Conservation (phyloP, 495 filamentous ascomycete genomes). For the Hyaloscypha variabilis region DNA sequence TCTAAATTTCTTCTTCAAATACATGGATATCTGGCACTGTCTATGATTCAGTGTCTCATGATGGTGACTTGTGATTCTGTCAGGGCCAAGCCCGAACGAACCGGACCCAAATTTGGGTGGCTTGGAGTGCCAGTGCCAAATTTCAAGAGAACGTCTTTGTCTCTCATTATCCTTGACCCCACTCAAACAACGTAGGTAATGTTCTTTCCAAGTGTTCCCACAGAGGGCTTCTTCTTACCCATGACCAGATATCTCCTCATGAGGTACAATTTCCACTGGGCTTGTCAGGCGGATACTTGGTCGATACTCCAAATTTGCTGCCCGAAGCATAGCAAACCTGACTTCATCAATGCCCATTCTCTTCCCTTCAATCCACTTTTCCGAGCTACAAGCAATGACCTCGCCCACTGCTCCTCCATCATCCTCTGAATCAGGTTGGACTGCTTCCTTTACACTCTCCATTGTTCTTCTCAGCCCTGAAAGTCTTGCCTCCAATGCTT, state of each 20-base stretch:
- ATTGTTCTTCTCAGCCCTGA: slow-evolving; percentile 24
- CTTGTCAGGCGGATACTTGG: slow-evolving; percentile 18
- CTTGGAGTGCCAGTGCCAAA: too few species aligned
- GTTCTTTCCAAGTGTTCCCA: too few species aligned
- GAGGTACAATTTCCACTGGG: slow-evolving; percentile 26
- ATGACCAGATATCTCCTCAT: slow-evolving; percentile 27
- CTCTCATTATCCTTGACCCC: background rate
- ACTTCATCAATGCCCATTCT: slow-evolving; percentile 32
- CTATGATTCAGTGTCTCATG: background rate
- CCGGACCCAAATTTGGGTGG: background rate
- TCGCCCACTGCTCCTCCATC: slow-evolving; percentile 29
- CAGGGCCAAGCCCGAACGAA: background rate
- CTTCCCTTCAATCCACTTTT: slow-evolving; percentile 29
- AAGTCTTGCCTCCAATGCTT: slow-evolving; percentile 20
- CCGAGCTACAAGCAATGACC: slow-evolving; percentile 30
- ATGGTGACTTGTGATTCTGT: background rate
- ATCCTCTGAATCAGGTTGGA: slow-evolving; percentile 25
- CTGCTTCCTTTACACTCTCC: slow-evolving; percentile 25
- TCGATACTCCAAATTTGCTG: slow-evolving; percentile 25
- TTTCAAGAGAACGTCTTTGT: background rate
- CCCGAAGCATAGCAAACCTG: slow-evolving; percentile 31
- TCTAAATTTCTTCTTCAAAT: too few species aligned
- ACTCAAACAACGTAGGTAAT: background rate
- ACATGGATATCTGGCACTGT: too few species aligned
- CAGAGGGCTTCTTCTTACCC: too few species aligned